Percentiles rank a stretch among this genome's conserved stretches.
Evolutionary conservation across 1,139 yeast species (phyloP).

Genomic region (Hyphopichia khmerensis): DNA sequence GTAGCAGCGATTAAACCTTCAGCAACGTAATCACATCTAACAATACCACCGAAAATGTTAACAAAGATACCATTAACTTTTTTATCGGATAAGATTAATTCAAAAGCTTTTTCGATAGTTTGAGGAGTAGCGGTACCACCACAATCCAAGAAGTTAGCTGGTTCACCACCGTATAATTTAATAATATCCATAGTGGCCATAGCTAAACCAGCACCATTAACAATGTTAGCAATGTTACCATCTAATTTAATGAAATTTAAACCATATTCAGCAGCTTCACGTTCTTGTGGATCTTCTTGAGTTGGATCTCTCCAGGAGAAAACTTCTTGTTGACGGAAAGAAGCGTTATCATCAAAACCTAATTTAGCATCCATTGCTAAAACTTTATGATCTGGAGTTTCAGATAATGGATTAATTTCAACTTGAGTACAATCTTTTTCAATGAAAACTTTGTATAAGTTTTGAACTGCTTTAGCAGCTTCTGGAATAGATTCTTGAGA

Average conservation of each 20-base stretch:
- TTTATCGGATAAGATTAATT: conserved; percentile 84
- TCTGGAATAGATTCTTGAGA: conserved; percentile 74
- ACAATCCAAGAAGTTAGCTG: conserved; percentile 98
- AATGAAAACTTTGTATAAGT: conserved; percentile 81
- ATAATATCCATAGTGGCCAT: conserved; percentile 99
- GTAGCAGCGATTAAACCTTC: conserved; percentile 93
- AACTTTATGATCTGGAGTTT: conserved; percentile 85
- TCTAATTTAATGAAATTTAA: conserved; percentile 96
- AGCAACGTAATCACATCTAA: conserved; percentile 98
- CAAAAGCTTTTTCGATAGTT: conserved; percentile 96
- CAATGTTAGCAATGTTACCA: conserved; percentile 98
- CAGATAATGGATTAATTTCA: conserved; percentile 97
- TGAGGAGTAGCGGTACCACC: conserved; percentile 99
- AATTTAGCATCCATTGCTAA: conserved; percentile 99
- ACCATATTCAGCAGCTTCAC: conserved; percentile 84
- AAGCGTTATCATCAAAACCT: conserved; percentile 95
- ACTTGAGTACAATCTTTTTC: conserved; percentile 97
- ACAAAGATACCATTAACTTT: conserved; percentile 95
- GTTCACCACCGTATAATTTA: conserved; percentile 97
- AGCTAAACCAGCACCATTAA: conserved; percentile 99
- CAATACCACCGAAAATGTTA: conserved; percentile 98
- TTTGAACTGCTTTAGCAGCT: conserved; percentile 85
- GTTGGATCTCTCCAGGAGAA: conserved; percentile 95
- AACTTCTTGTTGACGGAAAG: conserved; percentile 91
- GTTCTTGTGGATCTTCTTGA: conserved; percentile 98